Conservation (phyloP, 768 basidiomycete species). For the Pleurotus ostreatus region DNA sequence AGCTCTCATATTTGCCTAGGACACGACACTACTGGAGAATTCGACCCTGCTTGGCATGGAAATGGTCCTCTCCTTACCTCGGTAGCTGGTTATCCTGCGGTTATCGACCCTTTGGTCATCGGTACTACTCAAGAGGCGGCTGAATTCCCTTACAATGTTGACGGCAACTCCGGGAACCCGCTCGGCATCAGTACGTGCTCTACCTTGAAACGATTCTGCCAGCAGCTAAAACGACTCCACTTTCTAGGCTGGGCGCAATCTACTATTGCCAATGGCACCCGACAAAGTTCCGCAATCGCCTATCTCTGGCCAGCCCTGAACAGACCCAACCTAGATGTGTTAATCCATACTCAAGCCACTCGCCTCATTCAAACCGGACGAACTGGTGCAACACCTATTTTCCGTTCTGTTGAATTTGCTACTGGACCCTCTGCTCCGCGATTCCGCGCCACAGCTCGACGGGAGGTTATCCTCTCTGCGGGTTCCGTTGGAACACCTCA, state of each 20-base stretch:
- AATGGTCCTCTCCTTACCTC: slow-evolving; percentile 17
- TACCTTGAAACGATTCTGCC: no score
- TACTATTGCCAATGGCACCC: slow-evolving; percentile 23
- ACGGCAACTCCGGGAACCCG: slow-evolving; percentile 26
- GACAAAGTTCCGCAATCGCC: slow-evolving; percentile 25
- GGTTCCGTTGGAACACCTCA: slow-evolving; percentile 39
- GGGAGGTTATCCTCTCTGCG: slow-evolving; percentile 34
- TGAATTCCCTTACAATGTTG: slow-evolving; percentile 26
- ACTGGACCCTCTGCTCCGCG: slow-evolving; percentile 21
- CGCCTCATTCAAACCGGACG: slow-evolving; percentile 36
- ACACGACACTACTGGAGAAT: slow-evolving; percentile 22
- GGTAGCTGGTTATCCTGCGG: slow-evolving; percentile 15
- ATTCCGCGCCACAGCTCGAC: slow-evolving; percentile 22
- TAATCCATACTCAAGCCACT: slow-evolving; percentile 43
- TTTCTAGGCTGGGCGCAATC: slow-evolving; percentile 23
- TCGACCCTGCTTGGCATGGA: slow-evolving; percentile 23
- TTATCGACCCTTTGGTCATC: slow-evolving; percentile 17
- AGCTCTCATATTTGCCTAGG: not conserved
- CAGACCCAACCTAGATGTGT: slow-evolving; percentile 27
- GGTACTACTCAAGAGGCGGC: slow-evolving; percentile 17
- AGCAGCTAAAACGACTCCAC: no score
- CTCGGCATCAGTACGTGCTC: slow-evolving; percentile 21
- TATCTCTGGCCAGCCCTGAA: slow-evolving; percentile 22
- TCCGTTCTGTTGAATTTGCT: slow-evolving; percentile 48
- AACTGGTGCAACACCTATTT: slow-evolving; percentile 26